phyloP scores from a whole-genome alignment of 495 filamentous ascomycete genomes.

The Corynascus novoguineensis region DNA sequence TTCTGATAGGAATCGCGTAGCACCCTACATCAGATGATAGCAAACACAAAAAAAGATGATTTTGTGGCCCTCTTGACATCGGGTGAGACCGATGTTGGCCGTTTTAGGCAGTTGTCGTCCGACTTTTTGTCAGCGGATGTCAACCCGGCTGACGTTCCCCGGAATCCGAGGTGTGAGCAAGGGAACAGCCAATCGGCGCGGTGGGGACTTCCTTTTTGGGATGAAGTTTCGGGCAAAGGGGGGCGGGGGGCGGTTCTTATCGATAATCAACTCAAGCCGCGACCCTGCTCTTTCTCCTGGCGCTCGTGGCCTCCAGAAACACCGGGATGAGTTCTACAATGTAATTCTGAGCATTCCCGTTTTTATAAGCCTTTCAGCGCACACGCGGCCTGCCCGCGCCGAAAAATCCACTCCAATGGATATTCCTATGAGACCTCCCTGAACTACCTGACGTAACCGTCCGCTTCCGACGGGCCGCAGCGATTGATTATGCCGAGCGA shows the following conservation, averaged over 20 bases:
- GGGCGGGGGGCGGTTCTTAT: slow-evolving; percentile 13
- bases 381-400: slow-evolving; percentile 13
- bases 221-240: slow-evolving; percentile 21
- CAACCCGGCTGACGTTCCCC: neutral
- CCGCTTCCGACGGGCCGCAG: neutral
- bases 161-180: neutral
- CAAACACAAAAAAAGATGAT: too few species aligned
- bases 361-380: slow-evolving; percentile 22
- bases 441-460: slow-evolving; percentile 2
- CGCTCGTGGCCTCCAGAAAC: slow-evolving; percentile 5
- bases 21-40: too few species aligned
- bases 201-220: slow-evolving; percentile 3
- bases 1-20: too few species aligned
- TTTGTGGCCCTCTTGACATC: too few species aligned
- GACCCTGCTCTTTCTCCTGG: slow-evolving; percentile 8
- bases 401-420: slow-evolving; percentile 24
- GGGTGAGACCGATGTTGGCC: too few species aligned
- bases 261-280: slow-evolving; percentile 15
- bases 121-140: slow-evolving; percentile 3
- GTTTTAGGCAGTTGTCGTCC: too few species aligned
- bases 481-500: slow-evolving; percentile 25
- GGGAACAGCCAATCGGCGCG: neutral
- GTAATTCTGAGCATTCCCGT: slow-evolving; percentile 36
- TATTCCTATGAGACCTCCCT: slow-evolving; percentile 13
- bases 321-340: slow-evolving; percentile 37